Evolutionary conservation across 768 basidiomycete species (phyloP), one percentile per base, ranked within the genome.

Genomic region (Mrakia hoshinonis): DNA sequence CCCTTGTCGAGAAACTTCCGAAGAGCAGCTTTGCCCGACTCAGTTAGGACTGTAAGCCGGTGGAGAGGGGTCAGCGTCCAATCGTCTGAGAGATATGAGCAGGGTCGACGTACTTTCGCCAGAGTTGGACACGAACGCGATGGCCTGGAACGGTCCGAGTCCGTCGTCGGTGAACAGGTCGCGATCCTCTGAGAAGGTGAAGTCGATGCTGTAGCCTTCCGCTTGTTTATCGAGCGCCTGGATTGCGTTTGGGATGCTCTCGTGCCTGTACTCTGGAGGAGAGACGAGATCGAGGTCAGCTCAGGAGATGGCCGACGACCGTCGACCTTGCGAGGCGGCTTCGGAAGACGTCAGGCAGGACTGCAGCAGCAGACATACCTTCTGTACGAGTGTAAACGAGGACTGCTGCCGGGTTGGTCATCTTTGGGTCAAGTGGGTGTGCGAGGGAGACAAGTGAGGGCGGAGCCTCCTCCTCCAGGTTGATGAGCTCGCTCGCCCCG

Each of bases 171-270:
- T 87, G 79, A 90, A 90, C 73, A 79, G 78, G 0, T 75, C 74
- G 72, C 79, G 79, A 71, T 89, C 87, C 76, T 90, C 89, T 2
- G 88, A 87, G 68, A 85, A 82, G 62, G 85, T 85, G 71, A 90
- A 88, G 29, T 80, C 64, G 64, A 86, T 81, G 72, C 85, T 80
- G 69, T 86, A 83, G 0, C 79, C 75, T n/a, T 80, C 70, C 2
- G 46, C 29, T 36, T 67, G 70, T 1, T 80, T 77, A 69, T 83
- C 82, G 49, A 90, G 78, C 0, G 84, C 84, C 52, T 83, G 78
- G 34, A 88, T 84, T 4, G 89, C 88, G 1, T 85, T 84, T 0
- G 89, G 89, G 69, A 90, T 90, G 3, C 86, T 87, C 72, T 89
- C 89, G 75, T 91, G 89, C 70, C 88, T 81, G 77, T 84, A 91